Percentiles rank a stretch among this genome's conserved stretches.
These are phyloP conservation scores for Gracilariopsis chorda DNA, from an alignment of 23 red algal genomes.

Conservation along the genomic window DNA sequence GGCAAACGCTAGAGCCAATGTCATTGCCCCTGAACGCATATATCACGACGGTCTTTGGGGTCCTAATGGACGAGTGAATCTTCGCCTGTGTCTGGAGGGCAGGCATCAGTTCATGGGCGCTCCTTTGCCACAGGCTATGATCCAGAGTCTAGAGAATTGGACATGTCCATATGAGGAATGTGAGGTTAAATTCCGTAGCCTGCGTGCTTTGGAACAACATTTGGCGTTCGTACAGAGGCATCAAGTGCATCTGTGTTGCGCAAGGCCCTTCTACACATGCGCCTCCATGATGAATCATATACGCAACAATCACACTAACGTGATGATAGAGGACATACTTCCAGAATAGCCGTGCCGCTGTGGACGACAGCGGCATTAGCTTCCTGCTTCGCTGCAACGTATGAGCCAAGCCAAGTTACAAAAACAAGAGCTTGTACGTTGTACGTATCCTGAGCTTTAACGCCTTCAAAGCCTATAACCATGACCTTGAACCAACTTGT, in stretches of 20 bases:
- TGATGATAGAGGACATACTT: too few relatives aligned
- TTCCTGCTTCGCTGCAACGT: too few relatives aligned
- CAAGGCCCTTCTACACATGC: background rate
- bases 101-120: background rate
- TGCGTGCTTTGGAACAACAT: constrained; percentile 11
- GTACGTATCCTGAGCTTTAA: too few relatives aligned
- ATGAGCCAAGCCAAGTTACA: too few relatives aligned
- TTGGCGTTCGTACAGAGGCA: constrained; percentile 15
- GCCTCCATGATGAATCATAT: background rate
- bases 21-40: too few relatives aligned
- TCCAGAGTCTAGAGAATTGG: background rate
- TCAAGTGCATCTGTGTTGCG: constrained; percentile 13
- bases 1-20: background rate
- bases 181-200: background rate
- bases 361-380: too few relatives aligned
- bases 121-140: background rate
- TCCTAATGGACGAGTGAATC: background rate
- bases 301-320: background rate
- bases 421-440: too few relatives aligned
- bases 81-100: background rate
- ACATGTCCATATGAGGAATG: constrained; percentile 11
- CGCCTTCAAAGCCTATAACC: too few relatives aligned
- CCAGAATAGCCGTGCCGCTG: too few relatives aligned
- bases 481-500: too few relatives aligned
- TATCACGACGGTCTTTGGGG: background rate